Base-by-base conservation (phyloP, 2,329 filamentous ascomycete genomes). In the Akanthomyces dipterigenus region DNA sequence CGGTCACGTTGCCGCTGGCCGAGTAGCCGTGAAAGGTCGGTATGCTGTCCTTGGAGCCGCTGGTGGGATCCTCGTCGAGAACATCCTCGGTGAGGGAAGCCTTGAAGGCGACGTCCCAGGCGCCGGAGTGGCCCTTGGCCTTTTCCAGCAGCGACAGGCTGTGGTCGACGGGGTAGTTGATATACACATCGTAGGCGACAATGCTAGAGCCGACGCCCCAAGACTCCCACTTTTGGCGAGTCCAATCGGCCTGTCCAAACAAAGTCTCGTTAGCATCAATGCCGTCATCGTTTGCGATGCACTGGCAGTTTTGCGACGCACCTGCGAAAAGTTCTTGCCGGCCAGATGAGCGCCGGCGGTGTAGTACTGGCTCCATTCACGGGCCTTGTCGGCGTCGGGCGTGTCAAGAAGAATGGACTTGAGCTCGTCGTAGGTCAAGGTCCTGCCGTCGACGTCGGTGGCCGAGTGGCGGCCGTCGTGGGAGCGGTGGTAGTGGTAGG, bases 21-120 rank as follows among this genome's bases (percentile, higher is more conserved):
- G 91, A 96, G 74, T 97, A 98, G 58, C 93, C 95, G 70, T 98
- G 93, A 77, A 98, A 98, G 0, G 89, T 93, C 1, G 93, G 92
- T 26, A 98, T 82, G 34, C 91, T 81, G 68, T 92, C 83, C 11
- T 82, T 75, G 50, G 91, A 78, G 24, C 86, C 82, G 20, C 87
- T 91, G 0, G 92, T 96, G 3, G 86, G 83, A 71, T 99, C 95
- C 57, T 96, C 88, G 0, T 91, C 82, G 5, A 98, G 77, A 2
- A 93, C 82, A 70, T 96, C 91, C 73, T 99, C 95, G 67, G 90
- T 86, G 45, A 98, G 76, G 1, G 85, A 87, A 0, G 93, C 93
- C 70, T 92, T 86, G 69, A 88, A 96, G n/a, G 83, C 80, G 31
- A 93, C 80, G 57, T 83, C 80, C 79, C 85, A 88, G 3, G 70